Base-by-base conservation (phyloP, 2,329 filamentous ascomycete genomes). In the Calonectria hawksworthii region DNA sequence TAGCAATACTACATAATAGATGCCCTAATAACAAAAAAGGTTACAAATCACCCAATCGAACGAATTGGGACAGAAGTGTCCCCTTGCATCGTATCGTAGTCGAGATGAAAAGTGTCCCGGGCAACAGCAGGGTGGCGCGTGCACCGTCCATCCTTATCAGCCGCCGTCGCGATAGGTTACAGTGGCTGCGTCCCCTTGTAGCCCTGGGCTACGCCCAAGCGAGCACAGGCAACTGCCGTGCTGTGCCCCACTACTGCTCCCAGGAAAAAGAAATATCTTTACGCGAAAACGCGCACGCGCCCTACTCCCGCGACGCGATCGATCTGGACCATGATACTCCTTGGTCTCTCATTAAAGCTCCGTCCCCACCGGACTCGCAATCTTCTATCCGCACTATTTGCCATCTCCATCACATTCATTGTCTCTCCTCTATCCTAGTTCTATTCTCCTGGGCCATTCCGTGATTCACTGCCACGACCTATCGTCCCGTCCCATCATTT, bases 261-360 rank as follows among this genome's bases (percentile, higher is more conserved):
- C 59, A 34, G 47, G 51, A 51, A 70, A 70, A 69, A 32, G 47
- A 68, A 38, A 75, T 54, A 50, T 75, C 76, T 81, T 78, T 76
- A 81, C 79, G 79, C 79, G 79, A 78, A 65, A 78, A 78, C 79
- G 79, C 78, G 79, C 72, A 71, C 74, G 72, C 74, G 74, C 71
- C 34, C 63, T 70, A 56, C 54, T 64, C 67, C 63, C 47, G 71
- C 72, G 78, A 80, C 79, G 79, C 78, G 78, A 75, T 71, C 72
- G 26, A 74, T 65, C 36, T 44, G 61, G 7, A 44, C 50, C 51
- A 69, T 73, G 68, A 9, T 73, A 59, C 63, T 54, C 64, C 50
- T 51, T 65, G 56, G 64, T 34, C 64, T 38, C 61, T 47, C 68
- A 73, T 13, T 51, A 52, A 59, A 72, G 54, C 59, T 70, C 50